Conservation (phyloP, 2,329 filamentous ascomycete species). For the Hymenoscyphus occultus region DNA sequence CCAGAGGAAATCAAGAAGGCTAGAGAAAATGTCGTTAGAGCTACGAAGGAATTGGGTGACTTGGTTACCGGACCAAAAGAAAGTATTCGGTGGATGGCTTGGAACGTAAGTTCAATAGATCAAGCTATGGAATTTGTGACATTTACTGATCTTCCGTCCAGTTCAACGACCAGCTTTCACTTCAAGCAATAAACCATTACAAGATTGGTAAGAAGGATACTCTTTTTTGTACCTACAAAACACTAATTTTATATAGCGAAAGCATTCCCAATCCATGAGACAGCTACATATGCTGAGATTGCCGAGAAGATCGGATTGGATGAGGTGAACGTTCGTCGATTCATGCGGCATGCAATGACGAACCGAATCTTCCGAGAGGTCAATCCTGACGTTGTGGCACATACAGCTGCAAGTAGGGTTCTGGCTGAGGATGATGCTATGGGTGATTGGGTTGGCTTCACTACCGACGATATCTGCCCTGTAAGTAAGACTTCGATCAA, state of each 20-base stretch:
- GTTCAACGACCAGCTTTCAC: constrained; percentile 50
- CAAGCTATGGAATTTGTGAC: neutral
- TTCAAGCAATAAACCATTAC: constrained; percentile 50
- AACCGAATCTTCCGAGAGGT: constrained; percentile 54
- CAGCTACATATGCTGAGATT: constrained; percentile 47
- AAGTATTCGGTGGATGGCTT: constrained; percentile 50
- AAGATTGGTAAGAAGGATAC: constrained; percentile 43
- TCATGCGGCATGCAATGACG: constrained; percentile 57
- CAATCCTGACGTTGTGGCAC: constrained; percentile 48
- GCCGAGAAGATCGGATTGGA: constrained; percentile 46
- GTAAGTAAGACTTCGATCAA: constrained; percentile 17
- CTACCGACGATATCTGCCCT: constrained; percentile 49
- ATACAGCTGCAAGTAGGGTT: constrained; percentile 52
- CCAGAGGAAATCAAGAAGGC: constrained; percentile 46
- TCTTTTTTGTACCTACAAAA: neutral
- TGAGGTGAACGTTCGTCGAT: constrained; percentile 48
- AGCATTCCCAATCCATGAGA: constrained; percentile 47
- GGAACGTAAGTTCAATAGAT: constrained; percentile 43
- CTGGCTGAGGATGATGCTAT: constrained; percentile 49
- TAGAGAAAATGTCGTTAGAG: constrained; percentile 47
- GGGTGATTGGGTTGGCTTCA: constrained; percentile 54
- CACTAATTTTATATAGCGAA: constrained; percentile 41
- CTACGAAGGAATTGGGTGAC: constrained; percentile 47
- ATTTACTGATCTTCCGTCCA: constrained; percentile 30
- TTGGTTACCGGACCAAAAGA: constrained; percentile 51